A percentile compares a stretch with the other conserved stretches of the same genome.
These are phyloP conservation scores for Fraxinus paxiana DNA, from an alignment of 305 asterid genomes.

Conservation along the genomic window DNA sequence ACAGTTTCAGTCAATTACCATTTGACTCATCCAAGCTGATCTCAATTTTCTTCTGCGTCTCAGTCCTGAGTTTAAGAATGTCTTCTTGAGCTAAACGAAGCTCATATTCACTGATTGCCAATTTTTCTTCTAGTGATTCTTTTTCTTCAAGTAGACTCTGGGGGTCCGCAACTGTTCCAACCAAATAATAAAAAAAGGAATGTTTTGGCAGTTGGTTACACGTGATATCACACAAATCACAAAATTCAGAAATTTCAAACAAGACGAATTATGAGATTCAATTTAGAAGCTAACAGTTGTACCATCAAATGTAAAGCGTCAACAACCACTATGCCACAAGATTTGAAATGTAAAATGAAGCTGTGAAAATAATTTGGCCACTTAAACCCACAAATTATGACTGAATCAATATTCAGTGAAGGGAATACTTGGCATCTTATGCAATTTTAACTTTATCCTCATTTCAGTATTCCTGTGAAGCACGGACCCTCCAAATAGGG, in stretches of 20 bases:
- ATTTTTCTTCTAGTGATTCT: conserved; percentile 78
- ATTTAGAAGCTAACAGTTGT: conserved; percentile 14
- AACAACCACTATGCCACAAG: neutral
- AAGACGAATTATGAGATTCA: conserved; percentile 1
- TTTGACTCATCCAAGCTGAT: conserved; percentile 40
- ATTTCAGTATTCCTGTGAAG: neutral
- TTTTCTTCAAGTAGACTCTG: conserved; percentile 89
- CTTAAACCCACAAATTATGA: neutral
- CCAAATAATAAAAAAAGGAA: conserved; percentile 22
- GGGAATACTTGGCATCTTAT: neutral
- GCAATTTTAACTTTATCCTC: neutral
- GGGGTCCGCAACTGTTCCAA: conserved; percentile 78
- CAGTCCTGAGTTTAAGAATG: conserved; percentile 63
- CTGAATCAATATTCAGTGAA: neutral
- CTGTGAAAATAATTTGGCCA: neutral
- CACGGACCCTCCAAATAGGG: neutral
- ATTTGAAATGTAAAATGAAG: conserved; percentile 11
- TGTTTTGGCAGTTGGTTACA: neutral
- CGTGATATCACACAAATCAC: conserved; percentile 12
- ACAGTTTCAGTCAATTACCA: conserved; percentile 37
- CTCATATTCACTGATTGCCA: conserved; percentile 88
- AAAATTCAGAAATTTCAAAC: conserved; percentile 2
- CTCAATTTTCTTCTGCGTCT: conserved; percentile 61
- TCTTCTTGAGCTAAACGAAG: conserved; percentile 97
- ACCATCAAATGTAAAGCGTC: conserved; percentile 12